Percentiles rank a stretch among this genome's conserved stretches.
Conservation (phyloP, 352 stramenopile species). For the Pythium volutum region DNA sequence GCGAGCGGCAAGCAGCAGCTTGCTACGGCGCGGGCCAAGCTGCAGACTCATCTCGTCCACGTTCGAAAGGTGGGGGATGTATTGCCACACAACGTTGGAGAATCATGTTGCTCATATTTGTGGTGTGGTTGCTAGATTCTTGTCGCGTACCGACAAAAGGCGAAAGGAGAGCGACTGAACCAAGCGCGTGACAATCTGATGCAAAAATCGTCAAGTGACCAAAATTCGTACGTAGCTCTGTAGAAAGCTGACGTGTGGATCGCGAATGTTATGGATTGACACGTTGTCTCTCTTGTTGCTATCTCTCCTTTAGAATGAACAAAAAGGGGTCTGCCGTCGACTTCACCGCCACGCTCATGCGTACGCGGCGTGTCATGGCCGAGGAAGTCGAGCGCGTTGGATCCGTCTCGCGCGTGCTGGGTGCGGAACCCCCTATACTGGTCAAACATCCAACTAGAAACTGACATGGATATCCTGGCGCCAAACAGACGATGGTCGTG, state of each 20-base stretch:
- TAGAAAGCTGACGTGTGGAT: no score
- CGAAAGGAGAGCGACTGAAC: slow-evolving; percentile 56
- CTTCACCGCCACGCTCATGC: slow-evolving; percentile 59
- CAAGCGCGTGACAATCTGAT: slow-evolving; percentile 49
- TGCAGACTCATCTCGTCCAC: slow-evolving; percentile 35
- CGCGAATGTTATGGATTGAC: no score
- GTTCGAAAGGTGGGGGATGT: slow-evolving; percentile 46
- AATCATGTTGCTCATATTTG: not conserved
- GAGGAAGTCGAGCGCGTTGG: slow-evolving; percentile 70
- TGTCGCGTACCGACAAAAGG: slow-evolving; percentile 56
- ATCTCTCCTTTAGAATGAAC: slow-evolving; percentile 5
- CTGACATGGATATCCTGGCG: not conserved
- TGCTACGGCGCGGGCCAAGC: slow-evolving; percentile 27
- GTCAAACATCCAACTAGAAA: not conserved
- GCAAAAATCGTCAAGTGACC: slow-evolving; percentile 20
- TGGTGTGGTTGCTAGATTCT: slow-evolving; percentile 30
- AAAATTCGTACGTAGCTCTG: slow-evolving; percentile 24
- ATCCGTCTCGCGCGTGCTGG: slow-evolving; percentile 58
- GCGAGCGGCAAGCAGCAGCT: slow-evolving; percentile 28
- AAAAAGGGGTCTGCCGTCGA: slow-evolving; percentile 43
- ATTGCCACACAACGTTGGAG: not conserved
- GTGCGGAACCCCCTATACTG: slow-evolving; percentile 14
- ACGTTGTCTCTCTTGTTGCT: no score
- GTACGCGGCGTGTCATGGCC: slow-evolving; percentile 63
- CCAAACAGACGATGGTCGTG: slow-evolving; percentile 43